phyloP scores from a whole-genome alignment of 805 yeast genomes.

The Cyberlindnera xishuangbannaensis region DNA sequence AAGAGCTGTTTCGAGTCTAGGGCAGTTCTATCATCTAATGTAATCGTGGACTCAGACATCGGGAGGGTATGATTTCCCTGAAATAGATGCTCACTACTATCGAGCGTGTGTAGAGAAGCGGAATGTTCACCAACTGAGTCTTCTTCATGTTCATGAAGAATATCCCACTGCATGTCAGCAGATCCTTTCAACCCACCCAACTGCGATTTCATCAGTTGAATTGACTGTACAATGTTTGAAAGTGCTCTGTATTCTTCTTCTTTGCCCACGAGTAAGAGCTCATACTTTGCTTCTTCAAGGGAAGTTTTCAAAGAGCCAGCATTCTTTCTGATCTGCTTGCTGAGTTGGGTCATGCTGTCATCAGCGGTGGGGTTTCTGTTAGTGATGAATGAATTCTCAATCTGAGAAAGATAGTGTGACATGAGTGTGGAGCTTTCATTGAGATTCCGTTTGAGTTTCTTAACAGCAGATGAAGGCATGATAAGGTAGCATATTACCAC shows the following conservation, averaged over 20 bases:
- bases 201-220: constrained; percentile 46
- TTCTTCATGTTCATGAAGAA: constrained; percentile 32
- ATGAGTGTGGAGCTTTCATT: constrained; percentile 47
- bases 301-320: constrained; percentile 33
- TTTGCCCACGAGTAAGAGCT: constrained; percentile 47
- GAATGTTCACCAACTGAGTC: not conserved
- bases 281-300: constrained; percentile 58
- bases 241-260: constrained; percentile 47
- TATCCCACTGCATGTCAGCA: constrained; percentile 58
- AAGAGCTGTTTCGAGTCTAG: constrained; percentile 40
- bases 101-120: constrained; percentile 5
- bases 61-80: constrained; percentile 1
- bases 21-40: constrained; percentile 16
- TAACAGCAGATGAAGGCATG: constrained; percentile 58
- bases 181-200: constrained; percentile 65
- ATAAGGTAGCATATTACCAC: constrained; percentile 54
- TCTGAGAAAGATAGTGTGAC: constrained; percentile 41
- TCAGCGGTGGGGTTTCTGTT: constrained; percentile 39
- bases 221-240: constrained; percentile 42
- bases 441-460: constrained; percentile 37
- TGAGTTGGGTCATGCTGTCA: constrained; percentile 25
- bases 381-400: constrained; percentile 43
- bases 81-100: constrained; percentile 2
- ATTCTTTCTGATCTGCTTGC: constrained; percentile 34
- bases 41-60: constrained; percentile 7